Base-by-base conservation (phyloP, 2,329 filamentous ascomycete species). In the Colletotrichum lentis region DNA sequence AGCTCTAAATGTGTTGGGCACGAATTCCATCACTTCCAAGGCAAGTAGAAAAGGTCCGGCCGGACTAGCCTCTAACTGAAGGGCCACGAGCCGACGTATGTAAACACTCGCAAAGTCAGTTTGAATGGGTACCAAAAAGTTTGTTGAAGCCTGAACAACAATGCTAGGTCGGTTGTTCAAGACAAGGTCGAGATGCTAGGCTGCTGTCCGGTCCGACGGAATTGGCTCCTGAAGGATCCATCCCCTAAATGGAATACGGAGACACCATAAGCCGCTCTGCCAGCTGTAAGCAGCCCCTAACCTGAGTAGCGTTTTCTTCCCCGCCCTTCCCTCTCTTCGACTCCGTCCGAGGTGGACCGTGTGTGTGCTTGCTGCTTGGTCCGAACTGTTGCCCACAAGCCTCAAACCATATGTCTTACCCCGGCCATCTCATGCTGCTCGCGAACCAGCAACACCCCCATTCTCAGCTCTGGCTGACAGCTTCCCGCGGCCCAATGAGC, bases 401-500 rank as follows among this genome's bases (percentile, higher is more conserved):
- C 53, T 53, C 41, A 64, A 39, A 50, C 65, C 8, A 20, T 44
- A n/a, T 6, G 24, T 44, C 24, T 10, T 24, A 14, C 18, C 16
- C 5, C 41, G 12, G 31, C n/a, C 46, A 18, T 46, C 20, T 50
- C 66, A 27, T 49, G 65, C 35, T 35, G 8, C 39, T 24, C 18
- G 47, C 6, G 27, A 57, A 24, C 43, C 47, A 58, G 53, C 49
- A 16, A 20, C 35, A 44, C 3, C 49, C 39, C 62, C 46, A 56
- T 56, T 46, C 52, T 41, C 31, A 60, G 41, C 35, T 55, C 55
- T 16, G 46, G 18, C 31, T 65, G 55, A 50, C 44, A 69, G 18
- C 65, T 65, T 37, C 16, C 35, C 16, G 8, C 31, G 35, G 50
- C 31, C 66, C 62, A 66, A 69, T 69, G 37, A 56, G 56, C 62